phyloP scores from a whole-genome alignment of 2,329 filamentous ascomycete genomes.

The Colletotrichum musicola region DNA sequence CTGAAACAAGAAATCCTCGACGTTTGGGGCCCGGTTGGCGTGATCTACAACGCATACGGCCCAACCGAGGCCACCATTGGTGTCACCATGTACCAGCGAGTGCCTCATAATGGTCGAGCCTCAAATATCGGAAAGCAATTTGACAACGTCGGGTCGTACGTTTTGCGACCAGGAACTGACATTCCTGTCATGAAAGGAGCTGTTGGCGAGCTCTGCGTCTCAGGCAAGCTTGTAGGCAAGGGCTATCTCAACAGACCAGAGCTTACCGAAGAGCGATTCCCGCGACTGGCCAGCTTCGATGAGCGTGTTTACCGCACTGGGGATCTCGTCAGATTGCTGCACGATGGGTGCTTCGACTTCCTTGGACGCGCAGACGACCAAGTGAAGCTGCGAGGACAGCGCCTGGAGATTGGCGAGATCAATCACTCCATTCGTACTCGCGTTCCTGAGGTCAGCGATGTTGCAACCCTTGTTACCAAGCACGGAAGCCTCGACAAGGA shows the following conservation, averaged over 20 bases:
- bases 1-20: conserved; percentile 91
- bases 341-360: conserved; percentile 88
- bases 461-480: conserved; percentile 80
- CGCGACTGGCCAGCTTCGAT: conserved; percentile 66
- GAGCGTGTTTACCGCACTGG: conserved; percentile 87
- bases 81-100: conserved; percentile 88
- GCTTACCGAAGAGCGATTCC: conserved; percentile 84
- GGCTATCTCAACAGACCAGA: conserved; percentile 86
- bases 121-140: conserved; percentile 92
- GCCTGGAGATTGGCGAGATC: conserved; percentile 92
- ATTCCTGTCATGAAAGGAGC: conserved; percentile 81
- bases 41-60: conserved; percentile 93
- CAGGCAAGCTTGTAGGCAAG: conserved; percentile 87
- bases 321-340: conserved; percentile 84
- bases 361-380: conserved; percentile 91
- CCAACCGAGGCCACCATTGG: conserved; percentile 95
- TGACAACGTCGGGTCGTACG: conserved; percentile 86
- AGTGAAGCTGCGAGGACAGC: conserved; percentile 89
- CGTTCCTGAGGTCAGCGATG: conserved; percentile 71
- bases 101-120: conserved; percentile 81
- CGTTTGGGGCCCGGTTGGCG: conserved; percentile 81
- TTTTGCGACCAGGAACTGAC: conserved; percentile 78
- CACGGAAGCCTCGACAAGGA: conserved; percentile 82
- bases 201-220: conserved; percentile 89
- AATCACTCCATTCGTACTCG: conserved; percentile 82